These are phyloP conservation scores for Gossypium australe DNA, from an alignment of 345 rosid genomes.

Conservation along the genomic window DNA sequence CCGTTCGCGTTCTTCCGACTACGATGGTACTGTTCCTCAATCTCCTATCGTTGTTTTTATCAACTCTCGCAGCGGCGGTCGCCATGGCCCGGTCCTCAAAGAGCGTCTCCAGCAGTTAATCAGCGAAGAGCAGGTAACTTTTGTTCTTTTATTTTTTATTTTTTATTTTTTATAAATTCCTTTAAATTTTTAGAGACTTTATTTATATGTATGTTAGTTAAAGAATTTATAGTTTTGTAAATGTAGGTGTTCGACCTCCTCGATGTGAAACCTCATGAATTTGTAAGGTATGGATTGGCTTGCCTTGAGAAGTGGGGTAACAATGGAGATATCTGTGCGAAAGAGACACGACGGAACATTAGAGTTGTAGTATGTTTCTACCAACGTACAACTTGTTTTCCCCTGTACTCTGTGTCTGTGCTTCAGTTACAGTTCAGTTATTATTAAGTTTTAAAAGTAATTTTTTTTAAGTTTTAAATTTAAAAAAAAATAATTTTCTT, in stretches of 20 bases:
- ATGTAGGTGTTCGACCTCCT: slow-evolving; percentile 78
- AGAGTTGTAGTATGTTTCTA: slow-evolving; percentile 67
- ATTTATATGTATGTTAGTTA: neutral
- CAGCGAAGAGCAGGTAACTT: slow-evolving; percentile 64
- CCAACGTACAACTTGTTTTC: neutral
- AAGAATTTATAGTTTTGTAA: slow-evolving; percentile 4
- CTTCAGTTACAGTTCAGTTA: neutral
- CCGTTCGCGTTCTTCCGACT: slow-evolving; percentile 5
- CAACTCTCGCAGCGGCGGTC: slow-evolving; percentile 81
- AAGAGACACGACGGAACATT: slow-evolving; percentile 67
- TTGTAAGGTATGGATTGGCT: slow-evolving; percentile 73
- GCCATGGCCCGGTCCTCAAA: slow-evolving; percentile 68
- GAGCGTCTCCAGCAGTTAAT: slow-evolving; percentile 66
- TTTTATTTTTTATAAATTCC: too few relatives aligned
- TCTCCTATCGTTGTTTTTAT: slow-evolving; percentile 77
- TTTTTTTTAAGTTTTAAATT: neutral
- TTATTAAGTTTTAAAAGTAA: neutral
- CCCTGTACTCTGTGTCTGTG: too few relatives aligned
- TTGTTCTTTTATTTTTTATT: neutral
- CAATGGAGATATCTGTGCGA: slow-evolving; percentile 71
- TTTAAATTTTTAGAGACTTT: neutral
- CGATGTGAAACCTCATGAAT: slow-evolving; percentile 75
- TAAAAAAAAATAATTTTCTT: neutral
- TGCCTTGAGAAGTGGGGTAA: slow-evolving; percentile 71
- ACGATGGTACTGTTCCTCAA: slow-evolving; percentile 34